Base-by-base conservation (phyloP, 2,329 filamentous ascomycete genomes). In the Torrubiella hemipterigena region DNA sequence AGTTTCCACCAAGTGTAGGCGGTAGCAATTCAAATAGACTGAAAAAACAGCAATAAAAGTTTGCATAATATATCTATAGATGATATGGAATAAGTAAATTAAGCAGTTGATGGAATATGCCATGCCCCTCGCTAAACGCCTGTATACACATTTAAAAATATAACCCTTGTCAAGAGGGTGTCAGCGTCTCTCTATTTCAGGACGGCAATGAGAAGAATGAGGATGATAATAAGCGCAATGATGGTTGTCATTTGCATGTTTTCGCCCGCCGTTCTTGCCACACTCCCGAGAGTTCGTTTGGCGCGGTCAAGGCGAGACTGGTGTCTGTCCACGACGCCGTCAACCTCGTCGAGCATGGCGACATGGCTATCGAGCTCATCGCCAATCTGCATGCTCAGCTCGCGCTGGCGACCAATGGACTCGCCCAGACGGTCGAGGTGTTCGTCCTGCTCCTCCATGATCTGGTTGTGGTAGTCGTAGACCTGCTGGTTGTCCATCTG, bases 301-400 rank as follows among this genome's bases (percentile, higher is more conserved):
- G 89, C 91, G 8, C 83, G 67, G 42, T 86, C 74, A 31, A 98
- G 63, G 30, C 82, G 75, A 17, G 64, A 65, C 52, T 80, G 72
- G 58, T 96, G 87, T 35, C 87, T 65, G 52, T 94, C 86, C 7
- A 87, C 81, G 14, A 79, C 70, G 27, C 71, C 70, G 49, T 96
- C 91, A 27, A 93, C 76, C 46, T 94, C 89, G 52, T 95, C 89
- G 18, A 98, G 65, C 65, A 98, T 66, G 44, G 80, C 69, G 22
- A 93, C 81, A 48, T 98, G 91, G 43, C 77, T 80, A 46, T 96
- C 91, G 21, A 98, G 67, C 65, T 98, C 91, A 52, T 95, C 83
- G 18, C 91, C 89, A 47, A 98, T 96, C 61, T 91, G 84, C 62
- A 95, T 93, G 50, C 81, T 87, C 38, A 98, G 66, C 60, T 96